Conservation (phyloP, 768 basidiomycete species). For the Hydnomerulius pinastri region DNA sequence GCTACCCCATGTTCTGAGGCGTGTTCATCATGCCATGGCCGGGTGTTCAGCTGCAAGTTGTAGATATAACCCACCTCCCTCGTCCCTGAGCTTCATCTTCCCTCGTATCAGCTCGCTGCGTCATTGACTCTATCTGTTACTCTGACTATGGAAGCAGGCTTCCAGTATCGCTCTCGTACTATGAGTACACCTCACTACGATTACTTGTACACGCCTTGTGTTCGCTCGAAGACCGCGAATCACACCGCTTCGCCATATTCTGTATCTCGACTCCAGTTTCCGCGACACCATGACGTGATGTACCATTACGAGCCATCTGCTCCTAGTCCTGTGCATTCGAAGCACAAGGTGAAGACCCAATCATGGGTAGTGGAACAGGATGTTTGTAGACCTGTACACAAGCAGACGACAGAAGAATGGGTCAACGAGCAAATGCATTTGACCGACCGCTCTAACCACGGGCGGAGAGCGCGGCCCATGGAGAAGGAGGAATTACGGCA, state of each 20-base stretch:
- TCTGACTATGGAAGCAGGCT: conserved; percentile 29
- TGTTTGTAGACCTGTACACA: conserved; percentile 41
- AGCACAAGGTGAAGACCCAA: conserved; percentile 31
- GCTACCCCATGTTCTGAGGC: conserved; percentile 23
- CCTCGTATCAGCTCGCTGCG: conserved; percentile 6
- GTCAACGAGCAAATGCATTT: conserved; percentile 54
- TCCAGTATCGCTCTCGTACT: conserved; percentile 29
- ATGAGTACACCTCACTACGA: conserved; percentile 21
- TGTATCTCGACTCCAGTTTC: conserved; percentile 21
- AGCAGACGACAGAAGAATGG: conserved; percentile 64
- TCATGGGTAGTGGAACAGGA: conserved; percentile 56
- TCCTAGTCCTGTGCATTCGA: conserved; percentile 23
- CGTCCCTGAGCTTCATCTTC: conserved; percentile 21
- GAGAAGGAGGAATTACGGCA: conserved; percentile 34
- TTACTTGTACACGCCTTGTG: conserved; percentile 13
- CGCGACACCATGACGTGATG: conserved; percentile 18
- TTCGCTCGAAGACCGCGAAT: conserved; percentile 26
- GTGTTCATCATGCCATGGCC: conserved; percentile 34
- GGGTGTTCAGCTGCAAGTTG: conserved; percentile 25
- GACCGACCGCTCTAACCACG: conserved; percentile 30
- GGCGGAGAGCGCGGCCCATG: conserved; percentile 24
- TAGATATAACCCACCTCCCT: conserved; percentile 32
- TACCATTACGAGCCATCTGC: conserved; percentile 17
- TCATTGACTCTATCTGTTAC: conserved; percentile 15
- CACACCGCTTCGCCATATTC: conserved; percentile 8